Base-by-base conservation (phyloP, 2,329 filamentous ascomycete genomes). In the Diaporthe longicolla region DNA sequence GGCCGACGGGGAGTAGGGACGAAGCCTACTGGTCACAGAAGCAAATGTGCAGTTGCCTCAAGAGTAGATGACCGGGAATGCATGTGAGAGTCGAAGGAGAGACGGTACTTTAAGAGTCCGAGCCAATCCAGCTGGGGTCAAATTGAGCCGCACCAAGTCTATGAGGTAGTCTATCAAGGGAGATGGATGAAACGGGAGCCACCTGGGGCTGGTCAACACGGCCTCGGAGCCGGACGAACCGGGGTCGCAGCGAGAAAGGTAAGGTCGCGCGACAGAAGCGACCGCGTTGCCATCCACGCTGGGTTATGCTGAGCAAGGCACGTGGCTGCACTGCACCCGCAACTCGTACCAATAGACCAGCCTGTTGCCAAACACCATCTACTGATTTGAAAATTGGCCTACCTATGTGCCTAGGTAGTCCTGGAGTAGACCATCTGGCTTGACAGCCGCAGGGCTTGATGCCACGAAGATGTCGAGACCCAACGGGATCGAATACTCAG, bases 401-500 rank as follows among this genome's bases (percentile, higher is more conserved):
- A 37, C 37, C 10, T 37, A 2, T 8, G 37, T 37, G 13, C 37
- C 37, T 37, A 37, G 37, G 13, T 37, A 13, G 40, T 66, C 2
- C 32, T 15, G 10, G 11, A 29, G 32, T 15, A 54, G 13, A 24
- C 4, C 21, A 15, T n/a, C 63, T n/a, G 29, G 52, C 54, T 76
- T 76, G 43, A 63, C 37, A 75, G n/a, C 40, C 26, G 57, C 32
- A 71, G 35, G 3, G 19, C 55, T 26, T 50, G 37, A 8, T 70
- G 68, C 74, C 57, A 69, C 70, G 59, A 59, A 32, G 78, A 88
- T 90, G 88, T 90, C 87, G 89, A 87, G 83, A 86, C 89, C 89
- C 88, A 90, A 91, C 89, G 89, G 89, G 88, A 91, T 87, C 87
- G 88, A 85, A 85, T 85, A 88, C 79, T 84, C 82, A 89, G 84